Conservation (phyloP, 306 rosid genomes). For the Abrus precatorius region DNA sequence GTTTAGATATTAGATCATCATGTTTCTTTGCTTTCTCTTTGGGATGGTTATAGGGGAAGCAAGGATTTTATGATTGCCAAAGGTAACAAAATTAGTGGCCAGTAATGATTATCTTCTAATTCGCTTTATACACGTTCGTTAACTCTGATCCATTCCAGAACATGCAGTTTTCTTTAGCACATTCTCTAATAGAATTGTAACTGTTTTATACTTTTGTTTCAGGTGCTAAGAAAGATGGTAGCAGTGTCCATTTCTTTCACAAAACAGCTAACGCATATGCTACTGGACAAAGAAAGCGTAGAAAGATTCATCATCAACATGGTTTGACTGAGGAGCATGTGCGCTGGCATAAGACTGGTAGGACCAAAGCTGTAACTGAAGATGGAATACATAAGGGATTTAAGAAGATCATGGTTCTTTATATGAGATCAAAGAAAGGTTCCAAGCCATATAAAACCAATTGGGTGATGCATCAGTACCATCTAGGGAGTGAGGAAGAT, state of each 20-base stretch:
- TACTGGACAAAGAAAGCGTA: constrained; percentile 71
- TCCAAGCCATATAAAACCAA: constrained; percentile 66
- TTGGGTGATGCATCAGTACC: constrained; percentile 93
- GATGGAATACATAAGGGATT: constrained; percentile 65
- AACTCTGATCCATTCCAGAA: not conserved
- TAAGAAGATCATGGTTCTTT: constrained; percentile 85
- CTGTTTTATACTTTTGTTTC: constrained; percentile 30
- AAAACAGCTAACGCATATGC: constrained; percentile 75
- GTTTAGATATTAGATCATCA: constrained; percentile 7
- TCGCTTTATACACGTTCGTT: constrained; percentile 2
- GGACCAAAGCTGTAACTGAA: constrained; percentile 49
- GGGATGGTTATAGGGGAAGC: not conserved
- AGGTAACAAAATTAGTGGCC: not conserved
- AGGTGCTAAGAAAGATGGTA: constrained; percentile 87
- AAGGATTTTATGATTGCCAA: constrained; percentile 21
- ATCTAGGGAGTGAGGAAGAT: constrained; percentile 78
- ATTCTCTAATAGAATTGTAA: constrained; percentile 34
- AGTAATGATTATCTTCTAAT: not conserved
- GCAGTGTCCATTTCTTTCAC: constrained; percentile 74
- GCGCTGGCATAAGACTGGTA: constrained; percentile 59
- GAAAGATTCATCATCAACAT: constrained; percentile 51
- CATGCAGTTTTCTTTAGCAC: not conserved
- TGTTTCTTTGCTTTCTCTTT: constrained; percentile 5
- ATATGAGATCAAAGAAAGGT: constrained; percentile 67
- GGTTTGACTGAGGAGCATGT: constrained; percentile 49